Percentiles rank a stretch among this genome's conserved stretches.
Evolutionary conservation across 441 rosid genomes (phyloP).

Genomic region (Rhodomyrtus psidioides): DNA sequence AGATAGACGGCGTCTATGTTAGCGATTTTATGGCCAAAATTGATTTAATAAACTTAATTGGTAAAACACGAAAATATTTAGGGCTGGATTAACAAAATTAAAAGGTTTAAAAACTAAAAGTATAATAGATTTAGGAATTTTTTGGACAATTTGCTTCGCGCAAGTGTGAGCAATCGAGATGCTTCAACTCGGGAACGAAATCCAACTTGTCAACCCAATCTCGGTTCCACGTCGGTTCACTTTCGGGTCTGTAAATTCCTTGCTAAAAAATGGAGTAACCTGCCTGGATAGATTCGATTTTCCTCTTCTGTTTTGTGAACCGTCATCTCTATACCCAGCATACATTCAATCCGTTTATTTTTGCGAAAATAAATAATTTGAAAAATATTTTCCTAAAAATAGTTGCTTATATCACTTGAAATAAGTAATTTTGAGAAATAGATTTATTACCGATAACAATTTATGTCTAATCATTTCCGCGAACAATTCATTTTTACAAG

Average conservation of each 20-base stretch:
- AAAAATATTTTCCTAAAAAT: not conserved
- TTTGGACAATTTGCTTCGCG: too few species aligned
- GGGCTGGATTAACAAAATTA: too few species aligned
- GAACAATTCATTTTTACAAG: not conserved
- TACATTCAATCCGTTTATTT: not conserved
- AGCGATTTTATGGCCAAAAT: too few species aligned
- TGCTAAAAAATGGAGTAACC: not conserved
- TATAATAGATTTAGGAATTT: too few species aligned
- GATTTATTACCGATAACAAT: not conserved
- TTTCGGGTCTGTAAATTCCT: not conserved
- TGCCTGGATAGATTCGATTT: not conserved
- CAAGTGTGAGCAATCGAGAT: not conserved
- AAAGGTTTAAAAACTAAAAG: too few species aligned
- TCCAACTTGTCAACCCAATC: not conserved
- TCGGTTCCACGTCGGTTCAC: not conserved
- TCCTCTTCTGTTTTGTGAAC: not conserved
- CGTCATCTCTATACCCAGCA: too few species aligned
- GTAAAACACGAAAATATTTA: too few species aligned
- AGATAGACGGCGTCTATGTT: too few species aligned
- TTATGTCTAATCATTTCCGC: not conserved
- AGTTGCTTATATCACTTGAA: not conserved
- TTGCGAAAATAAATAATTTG: accelerated
- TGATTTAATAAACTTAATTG: too few species aligned
- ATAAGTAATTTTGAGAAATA: accelerated
- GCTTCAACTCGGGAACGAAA: not conserved